Evolutionary conservation across 192 early-diverging fungal species (phyloP), one percentile per base, ranked within the genome.

Genomic region (Chytriomyces sp.): DNA sequence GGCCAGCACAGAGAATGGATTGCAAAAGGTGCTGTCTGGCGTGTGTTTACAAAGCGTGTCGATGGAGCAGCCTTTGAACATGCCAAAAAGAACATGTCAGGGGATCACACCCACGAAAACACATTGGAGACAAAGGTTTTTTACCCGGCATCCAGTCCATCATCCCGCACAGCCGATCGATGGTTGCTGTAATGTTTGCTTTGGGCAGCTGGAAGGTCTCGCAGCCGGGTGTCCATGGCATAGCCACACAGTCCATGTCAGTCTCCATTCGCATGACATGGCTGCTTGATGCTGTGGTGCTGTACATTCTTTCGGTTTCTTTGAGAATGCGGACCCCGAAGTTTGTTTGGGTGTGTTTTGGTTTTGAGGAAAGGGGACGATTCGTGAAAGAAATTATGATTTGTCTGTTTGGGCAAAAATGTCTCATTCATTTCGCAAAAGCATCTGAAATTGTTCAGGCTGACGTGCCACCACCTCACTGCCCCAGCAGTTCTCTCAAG

Each of bases 1-100:
- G 18, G 86, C 85, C 6, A 88, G 76, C 47, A 86, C n/a, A 1
- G 88, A 86, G 72, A 89, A 82, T 0, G 84, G 84, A 7, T 70
- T 81, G 77, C 88, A 89, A 79, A 83, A 84, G 43, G 28, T 16
- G 9, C 11, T 61, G 57, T 83, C 77, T 2, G 77, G 80, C 75
- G 79, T 79, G 45, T 63, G 64, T 2, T 61, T 45, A 35, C 70
- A 78, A 44, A 79, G 5, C 47, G n/a, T 63, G 61, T 44, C 66
- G 45, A 74, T 66, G 6, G 61, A 24, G 28, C 72, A 76, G 16
- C 73, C 75, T 80, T 3, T 16, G 64, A 50, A 61, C 35, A 13
- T 23, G 6, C 48, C 13, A 35, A 18, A 77, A 46, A 11, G 53
- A 50, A 50, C 48, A 24, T 44, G 64, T 20, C 23, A 46, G 47